Percentiles rank a stretch among this genome's conserved stretches.
Evolutionary conservation across 805 yeast genomes (phyloP).

Genomic region (Candida arabinofermentans): DNA sequence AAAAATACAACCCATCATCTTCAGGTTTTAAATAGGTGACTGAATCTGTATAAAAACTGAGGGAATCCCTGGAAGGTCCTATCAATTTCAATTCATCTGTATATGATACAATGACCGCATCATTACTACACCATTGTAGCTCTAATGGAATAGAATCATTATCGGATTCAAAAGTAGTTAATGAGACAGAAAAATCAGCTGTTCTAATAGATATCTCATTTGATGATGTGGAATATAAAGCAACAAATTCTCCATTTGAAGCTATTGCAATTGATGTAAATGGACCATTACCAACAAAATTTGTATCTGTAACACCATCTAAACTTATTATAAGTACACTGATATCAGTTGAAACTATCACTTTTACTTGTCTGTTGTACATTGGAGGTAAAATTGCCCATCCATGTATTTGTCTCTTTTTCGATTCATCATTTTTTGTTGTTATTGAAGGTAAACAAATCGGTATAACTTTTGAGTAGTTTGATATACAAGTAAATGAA

Average conservation of each 20-base stretch:
- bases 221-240: constrained; percentile 38
- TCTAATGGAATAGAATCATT: constrained; percentile 36
- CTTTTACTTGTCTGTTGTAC: constrained; percentile 10
- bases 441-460: constrained; percentile 17
- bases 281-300: constrained; percentile 12
- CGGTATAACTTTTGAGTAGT: constrained; percentile 34
- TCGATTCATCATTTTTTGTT: background rate
- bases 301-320: constrained; percentile 6
- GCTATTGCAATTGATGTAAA: constrained; percentile 26
- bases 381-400: constrained; percentile 23
- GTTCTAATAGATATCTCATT: constrained; percentile 49
- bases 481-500: constrained; percentile 37
- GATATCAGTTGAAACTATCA: constrained; percentile 15
- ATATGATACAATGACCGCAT: constrained; percentile 60
- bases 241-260: constrained; percentile 54
- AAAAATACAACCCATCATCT: constrained; percentile 64
- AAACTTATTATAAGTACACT: constrained; percentile 6
- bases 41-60: constrained; percentile 48
- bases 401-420: constrained; percentile 9
- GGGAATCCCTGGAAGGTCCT: constrained; percentile 63
- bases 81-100: constrained; percentile 62
- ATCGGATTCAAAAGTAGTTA: constrained; percentile 40
- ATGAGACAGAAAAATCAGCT: constrained; percentile 39
- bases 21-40: constrained; percentile 46
- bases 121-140: constrained; percentile 82